Evolutionary conservation across 176 grass and related monocot species (phyloP).

Genomic region (Aegilops bicornis): DNA sequence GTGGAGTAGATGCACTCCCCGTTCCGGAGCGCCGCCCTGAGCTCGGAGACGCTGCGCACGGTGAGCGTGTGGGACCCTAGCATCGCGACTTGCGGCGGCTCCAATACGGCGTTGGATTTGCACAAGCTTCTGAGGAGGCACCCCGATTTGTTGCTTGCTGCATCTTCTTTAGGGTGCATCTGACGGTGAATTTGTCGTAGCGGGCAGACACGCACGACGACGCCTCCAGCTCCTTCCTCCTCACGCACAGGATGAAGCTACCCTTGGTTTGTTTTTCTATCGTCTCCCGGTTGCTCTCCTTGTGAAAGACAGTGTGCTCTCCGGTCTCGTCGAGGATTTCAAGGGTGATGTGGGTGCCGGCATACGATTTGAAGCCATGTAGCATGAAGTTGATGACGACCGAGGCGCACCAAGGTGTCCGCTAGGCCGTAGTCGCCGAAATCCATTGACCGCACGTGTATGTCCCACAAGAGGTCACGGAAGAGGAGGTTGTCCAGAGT

Average conservation of each 20-base stretch:
- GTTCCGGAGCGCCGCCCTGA: background rate
- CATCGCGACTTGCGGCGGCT: background rate
- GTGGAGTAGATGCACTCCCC: background rate
- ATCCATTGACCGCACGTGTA: accelerated
- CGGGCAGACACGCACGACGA: background rate
- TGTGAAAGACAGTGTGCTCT: background rate
- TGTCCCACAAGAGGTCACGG: background rate
- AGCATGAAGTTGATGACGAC: background rate
- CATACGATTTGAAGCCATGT: no score
- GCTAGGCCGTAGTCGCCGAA: background rate
- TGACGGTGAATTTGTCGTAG: background rate
- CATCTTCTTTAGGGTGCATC: background rate
- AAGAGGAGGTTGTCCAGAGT: background rate
- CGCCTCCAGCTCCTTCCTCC: background rate
- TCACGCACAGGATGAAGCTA: no score
- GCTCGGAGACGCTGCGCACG: background rate
- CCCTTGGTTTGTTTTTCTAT: no score
- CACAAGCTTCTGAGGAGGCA: background rate
- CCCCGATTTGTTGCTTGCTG: background rate
- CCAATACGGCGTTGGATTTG: background rate
- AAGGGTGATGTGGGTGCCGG: background rate
- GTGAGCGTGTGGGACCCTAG: background rate
- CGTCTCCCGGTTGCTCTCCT: no score
- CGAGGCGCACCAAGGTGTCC: background rate
- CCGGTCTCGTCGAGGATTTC: background rate